Conservation (phyloP, 345 rosid genomes). For the Lepidium africanum region DNA sequence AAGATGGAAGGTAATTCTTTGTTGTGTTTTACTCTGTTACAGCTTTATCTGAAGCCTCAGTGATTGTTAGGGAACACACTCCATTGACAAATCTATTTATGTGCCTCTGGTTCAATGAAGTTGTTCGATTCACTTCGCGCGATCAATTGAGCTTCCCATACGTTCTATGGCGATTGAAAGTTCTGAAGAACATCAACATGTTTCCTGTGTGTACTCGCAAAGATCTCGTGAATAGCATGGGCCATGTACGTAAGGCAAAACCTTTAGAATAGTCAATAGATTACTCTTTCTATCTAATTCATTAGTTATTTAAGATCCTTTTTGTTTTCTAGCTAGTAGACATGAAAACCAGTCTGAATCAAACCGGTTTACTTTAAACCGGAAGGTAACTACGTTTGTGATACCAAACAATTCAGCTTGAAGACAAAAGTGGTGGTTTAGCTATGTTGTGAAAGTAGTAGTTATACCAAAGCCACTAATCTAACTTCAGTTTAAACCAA, state of each 20-base stretch:
- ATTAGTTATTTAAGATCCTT: neutral
- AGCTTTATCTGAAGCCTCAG: slow-evolving; percentile 88
- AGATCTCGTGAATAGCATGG: slow-evolving; percentile 90
- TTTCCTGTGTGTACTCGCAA: slow-evolving; percentile 90
- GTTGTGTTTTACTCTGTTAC: slow-evolving; percentile 12
- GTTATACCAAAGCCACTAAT: slow-evolving; percentile 13
- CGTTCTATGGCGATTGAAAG: slow-evolving; percentile 78
- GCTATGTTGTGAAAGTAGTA: slow-evolving; percentile 15
- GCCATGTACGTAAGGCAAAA: slow-evolving; percentile 84
- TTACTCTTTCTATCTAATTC: neutral
- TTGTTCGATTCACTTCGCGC: slow-evolving; percentile 81
- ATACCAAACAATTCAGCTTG: neutral
- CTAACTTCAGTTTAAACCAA: slow-evolving; percentile 11
- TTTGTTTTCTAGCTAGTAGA: neutral
- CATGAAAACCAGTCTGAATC: neutral
- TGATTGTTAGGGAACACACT: slow-evolving; percentile 81
- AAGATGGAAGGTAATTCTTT: neutral
- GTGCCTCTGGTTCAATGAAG: slow-evolving; percentile 99
- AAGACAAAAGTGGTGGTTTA: slow-evolving; percentile 11
- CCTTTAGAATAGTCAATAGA: slow-evolving; percentile 34
- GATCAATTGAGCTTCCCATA: slow-evolving; percentile 95
- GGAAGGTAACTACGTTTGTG: neutral
- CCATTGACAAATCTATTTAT: slow-evolving; percentile 64
- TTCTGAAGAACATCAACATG: slow-evolving; percentile 57
- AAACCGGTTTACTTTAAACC: neutral